A percentile compares a stretch with the other conserved stretches of the same genome.
phyloP scores from a whole-genome alignment of 495 filamentous ascomycete species.

The Penicillium malachiteum region DNA sequence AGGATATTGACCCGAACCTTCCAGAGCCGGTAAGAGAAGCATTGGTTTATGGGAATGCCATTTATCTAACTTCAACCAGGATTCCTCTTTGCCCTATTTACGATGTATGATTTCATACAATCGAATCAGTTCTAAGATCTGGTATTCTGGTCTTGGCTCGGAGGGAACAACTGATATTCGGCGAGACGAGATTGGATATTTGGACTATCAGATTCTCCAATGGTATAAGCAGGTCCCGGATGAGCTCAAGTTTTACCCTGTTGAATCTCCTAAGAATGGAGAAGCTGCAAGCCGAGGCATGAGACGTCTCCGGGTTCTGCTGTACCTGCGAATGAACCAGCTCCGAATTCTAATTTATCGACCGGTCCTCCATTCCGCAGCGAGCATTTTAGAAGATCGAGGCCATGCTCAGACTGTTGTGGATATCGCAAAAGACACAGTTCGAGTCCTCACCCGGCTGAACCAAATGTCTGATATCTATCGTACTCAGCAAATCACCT shows the following conservation, averaged over 20 bases:
- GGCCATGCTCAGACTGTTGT: slow-evolving; percentile 68
- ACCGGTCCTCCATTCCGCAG: slow-evolving; percentile 73
- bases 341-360: slow-evolving; percentile 81
- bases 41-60: background rate
- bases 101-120: slow-evolving; percentile 77
- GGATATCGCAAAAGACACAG: slow-evolving; percentile 76
- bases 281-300: slow-evolving; percentile 47
- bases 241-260: slow-evolving; percentile 58
- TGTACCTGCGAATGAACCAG: slow-evolving; percentile 75
- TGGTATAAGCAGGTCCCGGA: slow-evolving; percentile 71
- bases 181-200: slow-evolving; percentile 66
- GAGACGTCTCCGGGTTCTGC: slow-evolving; percentile 51
- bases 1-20: slow-evolving; percentile 76
- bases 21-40: slow-evolving; percentile 67
- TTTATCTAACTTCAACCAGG: slow-evolving; percentile 39
- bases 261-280: slow-evolving; percentile 42
- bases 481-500: slow-evolving; percentile 73
- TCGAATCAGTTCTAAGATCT: slow-evolving; percentile 74
- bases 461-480: slow-evolving; percentile 83
- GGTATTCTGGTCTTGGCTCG: slow-evolving; percentile 58
- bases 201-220: slow-evolving; percentile 74
- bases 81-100: slow-evolving; percentile 65
- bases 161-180: slow-evolving; percentile 53
- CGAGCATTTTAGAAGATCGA: slow-evolving; percentile 71
- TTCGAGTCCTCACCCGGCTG: slow-evolving; percentile 68